phyloP scores from a whole-genome alignment of 176 grass and related monocot species.

The Carex kokanica region DNA sequence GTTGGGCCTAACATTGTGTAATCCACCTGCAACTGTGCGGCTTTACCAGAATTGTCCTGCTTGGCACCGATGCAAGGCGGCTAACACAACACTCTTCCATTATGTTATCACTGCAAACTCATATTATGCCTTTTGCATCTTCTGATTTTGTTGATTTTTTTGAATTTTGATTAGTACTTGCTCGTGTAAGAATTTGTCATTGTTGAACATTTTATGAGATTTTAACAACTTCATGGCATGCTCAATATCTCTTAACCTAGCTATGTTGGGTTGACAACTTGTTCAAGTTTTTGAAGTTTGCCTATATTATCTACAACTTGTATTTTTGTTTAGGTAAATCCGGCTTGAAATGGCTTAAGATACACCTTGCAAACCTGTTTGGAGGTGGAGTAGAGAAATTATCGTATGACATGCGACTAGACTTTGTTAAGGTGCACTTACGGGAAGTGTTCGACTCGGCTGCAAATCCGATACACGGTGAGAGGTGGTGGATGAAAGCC shows the following conservation, averaged over 20 bases:
- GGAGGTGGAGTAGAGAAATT: slow-evolving; percentile 81
- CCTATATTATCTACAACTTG: neutral
- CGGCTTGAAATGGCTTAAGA: slow-evolving; percentile 82
- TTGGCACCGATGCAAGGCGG: neutral
- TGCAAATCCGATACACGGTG: slow-evolving; percentile 65
- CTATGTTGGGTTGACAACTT: neutral
- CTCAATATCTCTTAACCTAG: too few species aligned
- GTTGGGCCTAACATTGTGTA: neutral
- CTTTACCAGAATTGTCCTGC: neutral
- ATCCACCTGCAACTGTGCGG: neutral
- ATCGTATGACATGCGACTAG: slow-evolving; percentile 60
- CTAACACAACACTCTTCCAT: neutral
- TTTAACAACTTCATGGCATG: too few species aligned
- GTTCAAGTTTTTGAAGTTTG: neutral
- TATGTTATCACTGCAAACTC: neutral
- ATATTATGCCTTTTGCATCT: neutral
- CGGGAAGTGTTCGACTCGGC: slow-evolving; percentile 87
- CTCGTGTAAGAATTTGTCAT: too few species aligned
- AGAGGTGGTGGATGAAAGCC: slow-evolving; percentile 76
- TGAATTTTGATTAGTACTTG: too few species aligned
- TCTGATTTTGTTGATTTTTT: too few species aligned
- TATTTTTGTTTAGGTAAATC: slow-evolving; percentile 46
- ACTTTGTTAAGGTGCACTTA: slow-evolving; percentile 75
- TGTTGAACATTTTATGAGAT: too few species aligned
- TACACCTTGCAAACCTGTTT: slow-evolving; percentile 97